Conservation (phyloP, 805 yeast genomes). For the Candida lessepsii region DNA sequence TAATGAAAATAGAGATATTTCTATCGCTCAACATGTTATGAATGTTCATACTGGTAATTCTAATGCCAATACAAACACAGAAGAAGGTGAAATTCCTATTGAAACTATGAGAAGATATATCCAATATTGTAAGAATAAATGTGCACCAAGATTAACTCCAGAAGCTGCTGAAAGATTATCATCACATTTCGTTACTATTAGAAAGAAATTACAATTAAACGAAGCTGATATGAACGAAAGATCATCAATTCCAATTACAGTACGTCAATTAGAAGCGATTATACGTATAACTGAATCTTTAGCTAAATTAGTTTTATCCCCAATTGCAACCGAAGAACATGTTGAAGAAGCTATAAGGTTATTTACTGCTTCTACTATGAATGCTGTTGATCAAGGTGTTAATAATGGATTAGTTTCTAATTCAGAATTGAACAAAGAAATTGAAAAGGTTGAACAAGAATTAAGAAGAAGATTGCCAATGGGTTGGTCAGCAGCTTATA, state of each 20-base stretch:
- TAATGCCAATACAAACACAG: constrained; percentile 41
- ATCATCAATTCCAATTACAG: constrained; percentile 94
- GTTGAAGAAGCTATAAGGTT: constrained; percentile 94
- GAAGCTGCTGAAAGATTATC: constrained; percentile 89
- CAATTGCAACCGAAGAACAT: constrained; percentile 83
- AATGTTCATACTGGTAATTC: constrained; percentile 83
- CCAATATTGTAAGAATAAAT: constrained; percentile 81
- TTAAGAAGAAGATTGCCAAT: constrained; percentile 88
- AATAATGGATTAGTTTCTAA: constrained; percentile 45
- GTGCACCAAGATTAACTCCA: constrained; percentile 89
- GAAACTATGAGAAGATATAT: constrained; percentile 90
- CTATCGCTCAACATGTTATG: constrained; percentile 94
- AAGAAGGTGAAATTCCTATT: constrained; percentile 83
- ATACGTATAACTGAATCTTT: constrained; percentile 92
- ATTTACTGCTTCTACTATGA: constrained; percentile 96
- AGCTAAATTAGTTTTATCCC: constrained; percentile 80
- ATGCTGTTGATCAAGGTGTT: constrained; percentile 76
- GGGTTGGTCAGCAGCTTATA: constrained; percentile 93
- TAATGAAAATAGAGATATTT: constrained; percentile 76
- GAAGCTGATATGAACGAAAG: constrained; percentile 83
- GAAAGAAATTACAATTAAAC: constrained; percentile 76
- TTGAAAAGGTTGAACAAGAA: constrained; percentile 77
- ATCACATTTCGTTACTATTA: constrained; percentile 87
- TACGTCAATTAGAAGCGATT: constrained; percentile 96
- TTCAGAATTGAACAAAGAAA: constrained; percentile 66